Evolutionary conservation across 176 grass and related monocot genomes (phyloP).

Genomic region (sorghum (Sorghum bicolor)): DNA sequence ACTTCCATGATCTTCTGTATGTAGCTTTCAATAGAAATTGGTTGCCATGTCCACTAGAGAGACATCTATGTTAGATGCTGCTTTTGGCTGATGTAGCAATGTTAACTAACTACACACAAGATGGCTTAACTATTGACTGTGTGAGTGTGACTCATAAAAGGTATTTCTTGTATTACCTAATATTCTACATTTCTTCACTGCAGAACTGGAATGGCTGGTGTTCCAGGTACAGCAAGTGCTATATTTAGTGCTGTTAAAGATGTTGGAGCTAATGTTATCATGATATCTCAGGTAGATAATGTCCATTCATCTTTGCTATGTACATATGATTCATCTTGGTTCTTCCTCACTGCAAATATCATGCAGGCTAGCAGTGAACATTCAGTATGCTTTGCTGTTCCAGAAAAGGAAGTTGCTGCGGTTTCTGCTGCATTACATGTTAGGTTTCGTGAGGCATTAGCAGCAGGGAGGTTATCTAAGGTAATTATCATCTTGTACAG

Average conservation of each 20-base stretch:
- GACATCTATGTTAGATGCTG: neutral
- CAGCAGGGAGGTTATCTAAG: conserved; percentile 91
- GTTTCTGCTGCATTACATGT: conserved; percentile 69
- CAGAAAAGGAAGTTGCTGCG: conserved; percentile 85
- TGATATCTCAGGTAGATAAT: conserved; percentile 91
- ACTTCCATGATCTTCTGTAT: conserved; percentile 1
- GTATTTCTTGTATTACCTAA: conserved; percentile 18
- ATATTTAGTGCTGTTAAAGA: conserved; percentile 92
- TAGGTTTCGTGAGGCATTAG: conserved; percentile 77
- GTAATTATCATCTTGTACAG: conserved; percentile 34
- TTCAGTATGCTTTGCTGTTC: conserved; percentile 97
- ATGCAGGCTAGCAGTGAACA: conserved; percentile 96
- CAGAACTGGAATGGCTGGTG: conserved; percentile 99
- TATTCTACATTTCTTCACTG: conserved; percentile 28
- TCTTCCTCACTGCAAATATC: conserved; percentile 41
- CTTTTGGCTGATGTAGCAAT: conserved; percentile 2
- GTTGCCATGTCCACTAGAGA: conserved; percentile 5
- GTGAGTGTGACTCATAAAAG: conserved; percentile 10
- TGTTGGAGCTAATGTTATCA: conserved; percentile 98
- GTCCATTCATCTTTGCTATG: conserved; percentile 12
- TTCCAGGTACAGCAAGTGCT: conserved; percentile 90
- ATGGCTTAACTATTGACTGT: neutral
- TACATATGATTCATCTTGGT: conserved; percentile 23
- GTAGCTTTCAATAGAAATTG: conserved; percentile 2
- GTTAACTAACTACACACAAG: neutral